phyloP scores from a whole-genome alignment of 2,329 filamentous ascomycete species.

The Hypoxylon sp. region DNA sequence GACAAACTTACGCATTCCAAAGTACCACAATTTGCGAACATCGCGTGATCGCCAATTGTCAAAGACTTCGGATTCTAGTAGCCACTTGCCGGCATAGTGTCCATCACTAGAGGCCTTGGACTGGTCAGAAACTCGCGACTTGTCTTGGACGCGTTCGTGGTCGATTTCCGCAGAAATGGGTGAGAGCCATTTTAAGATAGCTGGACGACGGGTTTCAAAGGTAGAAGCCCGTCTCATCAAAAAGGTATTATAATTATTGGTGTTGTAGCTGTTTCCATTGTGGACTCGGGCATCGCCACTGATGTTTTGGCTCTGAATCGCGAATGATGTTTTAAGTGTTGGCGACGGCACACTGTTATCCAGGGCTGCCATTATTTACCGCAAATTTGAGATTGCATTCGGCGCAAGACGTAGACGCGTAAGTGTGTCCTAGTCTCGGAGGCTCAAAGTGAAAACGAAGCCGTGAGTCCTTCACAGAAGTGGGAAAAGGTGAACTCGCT shows the following conservation, averaged over 20 bases:
- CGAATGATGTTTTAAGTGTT: neutral
- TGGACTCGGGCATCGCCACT: neutral
- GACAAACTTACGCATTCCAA: conserved; percentile 1
- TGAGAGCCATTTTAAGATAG: conserved; percentile 1
- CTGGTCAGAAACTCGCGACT: neutral
- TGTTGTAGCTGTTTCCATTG: neutral
- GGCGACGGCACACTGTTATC: neutral
- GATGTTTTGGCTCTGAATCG: neutral
- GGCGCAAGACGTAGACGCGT: neutral
- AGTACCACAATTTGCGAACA: neutral
- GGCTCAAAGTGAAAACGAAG: neutral
- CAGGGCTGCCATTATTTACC: neutral
- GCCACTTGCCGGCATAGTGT: neutral
- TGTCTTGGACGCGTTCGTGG: neutral
- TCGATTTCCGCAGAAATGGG: neutral
- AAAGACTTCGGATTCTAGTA: neutral
- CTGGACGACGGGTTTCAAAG: neutral
- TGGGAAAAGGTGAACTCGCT: neutral
- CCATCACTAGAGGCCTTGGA: neutral
- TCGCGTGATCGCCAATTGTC: neutral
- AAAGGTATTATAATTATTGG: neutral
- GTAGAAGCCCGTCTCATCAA: neutral
- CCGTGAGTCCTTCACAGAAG: neutral
- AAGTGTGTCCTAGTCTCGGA: neutral
- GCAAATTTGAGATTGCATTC: neutral